Conservation (phyloP, 78 protist genomes). For the Planoprotostelium fungivorum region DNA sequence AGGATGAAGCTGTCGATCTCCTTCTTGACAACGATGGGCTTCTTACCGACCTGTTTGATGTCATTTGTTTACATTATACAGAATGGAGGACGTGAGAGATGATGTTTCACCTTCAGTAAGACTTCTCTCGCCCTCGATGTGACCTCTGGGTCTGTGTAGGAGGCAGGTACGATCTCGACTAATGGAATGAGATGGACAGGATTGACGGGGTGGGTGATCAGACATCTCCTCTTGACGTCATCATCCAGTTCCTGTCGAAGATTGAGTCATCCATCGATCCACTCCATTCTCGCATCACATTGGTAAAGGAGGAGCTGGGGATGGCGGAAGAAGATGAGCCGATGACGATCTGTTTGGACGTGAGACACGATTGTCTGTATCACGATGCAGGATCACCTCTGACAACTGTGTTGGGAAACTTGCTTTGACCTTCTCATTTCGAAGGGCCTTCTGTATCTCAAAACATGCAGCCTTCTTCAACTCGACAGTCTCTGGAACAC, state of each 20-base stretch:
- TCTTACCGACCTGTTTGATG: background rate
- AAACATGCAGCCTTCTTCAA: background rate
- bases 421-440: background rate
- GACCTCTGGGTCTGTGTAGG: background rate
- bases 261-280: background rate
- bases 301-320: background rate
- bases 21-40: background rate
- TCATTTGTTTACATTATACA: background rate
- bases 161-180: background rate
- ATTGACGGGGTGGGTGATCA: background rate
- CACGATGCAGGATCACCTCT: background rate
- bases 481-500: background rate
- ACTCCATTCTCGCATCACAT: background rate
- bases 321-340: background rate
- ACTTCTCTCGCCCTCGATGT: background rate
- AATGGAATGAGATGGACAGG: background rate
- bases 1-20: background rate
- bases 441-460: background rate
- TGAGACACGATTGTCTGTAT: background rate
- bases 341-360: background rate
- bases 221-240: background rate
- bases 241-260: background rate
- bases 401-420: background rate
- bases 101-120: background rate
- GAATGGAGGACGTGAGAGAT: background rate